These are phyloP conservation scores for Ceratocystis lukuohia DNA, from an alignment of 2,329 filamentous ascomycete species.

Conservation along the genomic window DNA sequence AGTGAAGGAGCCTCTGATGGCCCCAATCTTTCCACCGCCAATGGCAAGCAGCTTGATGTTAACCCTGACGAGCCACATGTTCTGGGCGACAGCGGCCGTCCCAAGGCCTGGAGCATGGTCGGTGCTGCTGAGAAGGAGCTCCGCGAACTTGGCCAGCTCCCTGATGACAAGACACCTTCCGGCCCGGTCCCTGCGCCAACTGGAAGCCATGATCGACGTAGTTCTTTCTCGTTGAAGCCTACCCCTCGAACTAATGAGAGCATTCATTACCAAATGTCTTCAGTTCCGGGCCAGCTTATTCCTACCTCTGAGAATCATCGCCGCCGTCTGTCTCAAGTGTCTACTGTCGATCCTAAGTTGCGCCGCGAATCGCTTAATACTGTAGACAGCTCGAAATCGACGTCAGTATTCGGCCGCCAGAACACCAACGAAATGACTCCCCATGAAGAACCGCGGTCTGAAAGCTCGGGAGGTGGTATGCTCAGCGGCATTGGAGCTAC, in stretches of 20 bases:
- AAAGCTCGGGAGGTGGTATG: conserved; percentile 8
- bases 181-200: background rate
- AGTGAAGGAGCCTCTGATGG: background rate
- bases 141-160: conserved; percentile 29
- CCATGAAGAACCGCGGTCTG: background rate
- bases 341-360: background rate
- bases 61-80: conserved; percentile 16
- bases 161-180: background rate
- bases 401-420: background rate
- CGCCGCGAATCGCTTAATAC: background rate
- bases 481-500: conserved; percentile 15
- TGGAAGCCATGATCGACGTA: conserved; percentile 6
- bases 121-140: conserved; percentile 43
- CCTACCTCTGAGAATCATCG: conserved; percentile 13
- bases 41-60: conserved; percentile 7
- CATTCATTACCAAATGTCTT: conserved; percentile 12
- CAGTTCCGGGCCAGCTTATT: conserved; percentile 16
- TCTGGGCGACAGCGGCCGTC: conserved; percentile 8
- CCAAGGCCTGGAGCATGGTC: conserved; percentile 29
- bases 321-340: conserved; percentile 10
- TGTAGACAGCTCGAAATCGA: background rate
- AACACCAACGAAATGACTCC: background rate
- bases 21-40: conserved; percentile 2
- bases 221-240: conserved; percentile 9
- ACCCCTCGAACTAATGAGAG: conserved; percentile 11